phyloP scores from a whole-genome alignment of 352 stramenopile species.

The Phytophthora ramorum region DNA sequence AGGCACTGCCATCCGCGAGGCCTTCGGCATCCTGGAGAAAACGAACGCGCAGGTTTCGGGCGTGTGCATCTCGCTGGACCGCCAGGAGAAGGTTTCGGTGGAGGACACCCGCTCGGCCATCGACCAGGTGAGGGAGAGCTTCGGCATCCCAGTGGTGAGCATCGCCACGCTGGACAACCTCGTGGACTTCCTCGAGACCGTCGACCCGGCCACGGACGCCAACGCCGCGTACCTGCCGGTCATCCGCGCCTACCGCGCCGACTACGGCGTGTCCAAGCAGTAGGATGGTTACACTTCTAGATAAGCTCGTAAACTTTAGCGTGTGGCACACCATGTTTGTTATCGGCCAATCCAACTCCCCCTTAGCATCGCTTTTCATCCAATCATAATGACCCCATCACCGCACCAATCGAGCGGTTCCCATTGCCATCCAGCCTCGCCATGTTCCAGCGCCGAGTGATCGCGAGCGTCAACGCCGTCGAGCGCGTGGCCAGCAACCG shows the following conservation, averaged over 20 bases:
- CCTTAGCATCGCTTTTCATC: neutral
- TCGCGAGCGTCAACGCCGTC: slow-evolving; percentile 54
- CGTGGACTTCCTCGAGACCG: slow-evolving; percentile 88
- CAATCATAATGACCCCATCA: slow-evolving; percentile 1
- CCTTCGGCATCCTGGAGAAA: slow-evolving; percentile 89
- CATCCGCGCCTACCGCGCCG: slow-evolving; percentile 79
- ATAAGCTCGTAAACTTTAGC: slow-evolving; percentile 2
- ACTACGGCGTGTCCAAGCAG: slow-evolving; percentile 72
- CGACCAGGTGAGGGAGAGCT: slow-evolving; percentile 91
- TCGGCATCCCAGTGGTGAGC: slow-evolving; percentile 93
- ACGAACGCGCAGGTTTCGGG: slow-evolving; percentile 94
- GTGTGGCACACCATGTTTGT: neutral
- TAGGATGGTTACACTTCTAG: slow-evolving; percentile 8
- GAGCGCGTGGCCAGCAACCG: slow-evolving; percentile 86
- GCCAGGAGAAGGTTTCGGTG: slow-evolving; percentile 96
- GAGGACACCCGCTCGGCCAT: slow-evolving; percentile 94
- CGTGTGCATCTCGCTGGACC: slow-evolving; percentile 98
- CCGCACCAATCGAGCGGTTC: slow-evolving; percentile 37
- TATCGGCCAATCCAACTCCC: neutral
- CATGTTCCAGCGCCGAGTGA: slow-evolving; percentile 72
- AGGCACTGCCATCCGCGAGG: slow-evolving; percentile 98
- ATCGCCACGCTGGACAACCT: slow-evolving; percentile 95
- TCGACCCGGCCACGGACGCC: slow-evolving; percentile 44
- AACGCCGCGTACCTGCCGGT: slow-evolving; percentile 72
- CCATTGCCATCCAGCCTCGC: slow-evolving; percentile 19